Conservation (phyloP, 2,329 filamentous ascomycete genomes). For the Colletotrichum karsti region DNA sequence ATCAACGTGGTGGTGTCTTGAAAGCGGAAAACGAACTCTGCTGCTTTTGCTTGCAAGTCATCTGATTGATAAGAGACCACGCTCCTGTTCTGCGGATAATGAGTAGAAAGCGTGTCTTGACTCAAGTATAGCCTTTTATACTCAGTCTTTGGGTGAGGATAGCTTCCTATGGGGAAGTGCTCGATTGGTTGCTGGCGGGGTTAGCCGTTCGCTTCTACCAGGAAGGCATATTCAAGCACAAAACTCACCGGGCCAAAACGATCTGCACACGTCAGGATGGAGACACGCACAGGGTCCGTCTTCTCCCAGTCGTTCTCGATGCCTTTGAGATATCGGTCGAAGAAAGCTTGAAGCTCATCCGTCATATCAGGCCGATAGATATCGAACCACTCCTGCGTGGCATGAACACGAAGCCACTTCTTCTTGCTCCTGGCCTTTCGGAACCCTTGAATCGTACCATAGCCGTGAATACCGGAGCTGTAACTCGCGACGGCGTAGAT, state of each 20-base stretch:
- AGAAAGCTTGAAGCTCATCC: constrained; percentile 51
- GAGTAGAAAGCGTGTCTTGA: constrained; percentile 43
- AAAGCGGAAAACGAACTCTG: background rate
- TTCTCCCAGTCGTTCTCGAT: constrained; percentile 53
- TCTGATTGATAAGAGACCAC: background rate
- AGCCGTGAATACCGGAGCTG: background rate
- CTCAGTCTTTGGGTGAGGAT: background rate
- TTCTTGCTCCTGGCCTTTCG: constrained; percentile 43
- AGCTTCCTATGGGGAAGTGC: background rate
- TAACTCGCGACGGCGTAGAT: constrained; percentile 31
- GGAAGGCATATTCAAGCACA: no score
- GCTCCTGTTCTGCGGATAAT: constrained; percentile 37
- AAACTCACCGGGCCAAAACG: constrained; percentile 11
- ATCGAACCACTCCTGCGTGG: background rate
- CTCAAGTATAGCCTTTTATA: background rate
- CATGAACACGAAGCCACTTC: constrained; percentile 46
- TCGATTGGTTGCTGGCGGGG: background rate
- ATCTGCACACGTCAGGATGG: constrained; percentile 38
- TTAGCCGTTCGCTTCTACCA: no score
- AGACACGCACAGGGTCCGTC: constrained; percentile 50
- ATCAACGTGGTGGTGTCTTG: constrained; percentile 44
- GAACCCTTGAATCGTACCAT: constrained; percentile 36
- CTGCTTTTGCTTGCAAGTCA: background rate
- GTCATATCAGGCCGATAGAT: background rate
- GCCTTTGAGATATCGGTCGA: constrained; percentile 53